phyloP scores from a whole-genome alignment of 108 stramenopile species.

The Pseudonitzschia delicatissima region DNA sequence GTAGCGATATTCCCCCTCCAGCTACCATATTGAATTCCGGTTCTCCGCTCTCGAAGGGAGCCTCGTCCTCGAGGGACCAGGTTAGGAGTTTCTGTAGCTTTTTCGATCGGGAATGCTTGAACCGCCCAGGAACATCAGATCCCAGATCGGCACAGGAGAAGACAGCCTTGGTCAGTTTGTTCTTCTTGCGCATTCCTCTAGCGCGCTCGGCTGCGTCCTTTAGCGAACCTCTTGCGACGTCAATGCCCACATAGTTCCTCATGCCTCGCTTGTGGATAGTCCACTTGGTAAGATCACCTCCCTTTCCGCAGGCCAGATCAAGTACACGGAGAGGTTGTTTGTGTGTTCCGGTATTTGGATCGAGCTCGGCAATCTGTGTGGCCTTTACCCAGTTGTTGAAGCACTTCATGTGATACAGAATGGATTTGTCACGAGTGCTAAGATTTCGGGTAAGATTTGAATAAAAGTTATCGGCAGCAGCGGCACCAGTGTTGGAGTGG shows the following conservation, averaged over 20 bases:
- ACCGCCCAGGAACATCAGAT: conserved; percentile 84
- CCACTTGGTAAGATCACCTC: conserved; percentile 98
- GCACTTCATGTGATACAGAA: conserved; percentile 90
- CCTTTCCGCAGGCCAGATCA: conserved; percentile 98
- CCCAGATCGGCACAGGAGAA: conserved; percentile 86
- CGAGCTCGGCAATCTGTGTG: conserved; percentile 82
- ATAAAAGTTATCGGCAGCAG: conserved; percentile 85
- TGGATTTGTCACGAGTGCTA: conserved; percentile 81
- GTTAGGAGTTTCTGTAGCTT: conserved; percentile 72
- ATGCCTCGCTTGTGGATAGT: conserved; percentile 62
- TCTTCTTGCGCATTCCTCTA: conserved; percentile 46
- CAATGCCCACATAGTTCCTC: conserved; percentile 85
- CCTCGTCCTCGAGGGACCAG: conserved; percentile 71
- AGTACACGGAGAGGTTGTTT: conserved; percentile 72
- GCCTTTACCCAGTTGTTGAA: conserved; percentile 99
- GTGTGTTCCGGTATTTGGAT: conserved; percentile 28
- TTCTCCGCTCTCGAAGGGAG: conserved; percentile 43
- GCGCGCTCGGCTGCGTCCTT: conserved; percentile 90
- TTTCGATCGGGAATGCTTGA: conserved; percentile 34
- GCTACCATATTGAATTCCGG: conserved; percentile 56
- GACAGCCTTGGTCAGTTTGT: conserved; percentile 56
- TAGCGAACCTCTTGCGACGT: conserved; percentile 94
- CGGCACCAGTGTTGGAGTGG: conserved; percentile 75
- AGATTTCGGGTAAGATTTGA: conserved; percentile 61
- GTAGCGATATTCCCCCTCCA: conserved; percentile 66